Percentiles rank a stretch among this genome's conserved stretches.
These are phyloP conservation scores for Rhizopogon roseolus DNA, from an alignment of 768 basidiomycete genomes.

Conservation along the genomic window DNA sequence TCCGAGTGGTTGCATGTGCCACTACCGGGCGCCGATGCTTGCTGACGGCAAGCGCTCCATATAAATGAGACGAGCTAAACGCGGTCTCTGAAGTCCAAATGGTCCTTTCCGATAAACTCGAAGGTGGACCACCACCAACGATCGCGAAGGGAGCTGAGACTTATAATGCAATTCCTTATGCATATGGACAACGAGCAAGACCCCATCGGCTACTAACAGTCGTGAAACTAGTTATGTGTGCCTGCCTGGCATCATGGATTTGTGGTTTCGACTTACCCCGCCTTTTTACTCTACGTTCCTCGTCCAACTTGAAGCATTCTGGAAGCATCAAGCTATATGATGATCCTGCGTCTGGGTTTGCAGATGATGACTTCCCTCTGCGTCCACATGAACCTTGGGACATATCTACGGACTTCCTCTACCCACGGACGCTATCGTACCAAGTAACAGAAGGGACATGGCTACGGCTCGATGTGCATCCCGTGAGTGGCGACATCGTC, in stretches of 20 bases:
- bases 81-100: too few species aligned
- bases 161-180: neutral
- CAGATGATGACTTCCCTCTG: slow-evolving; percentile 58
- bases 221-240: slow-evolving; percentile 15
- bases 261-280: slow-evolving; percentile 7
- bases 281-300: neutral
- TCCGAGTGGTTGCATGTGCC: too few species aligned
- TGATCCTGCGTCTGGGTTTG: slow-evolving; percentile 39
- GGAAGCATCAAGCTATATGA: slow-evolving; percentile 8
- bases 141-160: neutral
- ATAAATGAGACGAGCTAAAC: too few species aligned
- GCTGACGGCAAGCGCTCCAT: too few species aligned
- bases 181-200: neutral
- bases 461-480: slow-evolving; percentile 70
- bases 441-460: slow-evolving; percentile 74
- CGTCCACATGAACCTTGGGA: slow-evolving; percentile 57
- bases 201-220: slow-evolving; percentile 3
- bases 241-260: slow-evolving; percentile 14
- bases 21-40: too few species aligned
- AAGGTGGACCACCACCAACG: neutral
- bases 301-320: neutral
- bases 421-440: slow-evolving; percentile 60
- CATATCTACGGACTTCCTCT: slow-evolving; percentile 71
- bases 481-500: slow-evolving; percentile 62
- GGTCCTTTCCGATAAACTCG: neutral